Percentiles rank a stretch among this genome's conserved stretches.
phyloP scores from a whole-genome alignment of 1,139 yeast genomes.

The Protomyces inundatus region DNA sequence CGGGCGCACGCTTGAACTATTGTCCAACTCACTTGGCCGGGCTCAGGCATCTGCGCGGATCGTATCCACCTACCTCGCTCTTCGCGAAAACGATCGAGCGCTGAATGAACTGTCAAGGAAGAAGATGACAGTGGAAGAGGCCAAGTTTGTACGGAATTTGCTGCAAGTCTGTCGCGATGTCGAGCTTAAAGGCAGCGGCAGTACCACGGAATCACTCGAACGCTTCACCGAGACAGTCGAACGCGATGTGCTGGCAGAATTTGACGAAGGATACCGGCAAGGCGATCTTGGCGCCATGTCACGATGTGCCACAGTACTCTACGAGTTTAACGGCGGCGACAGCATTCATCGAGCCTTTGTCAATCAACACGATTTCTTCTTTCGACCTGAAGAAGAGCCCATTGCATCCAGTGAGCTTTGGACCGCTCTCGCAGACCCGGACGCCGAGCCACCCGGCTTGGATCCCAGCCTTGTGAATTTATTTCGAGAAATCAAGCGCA shows the following conservation, averaged over 20 bases:
- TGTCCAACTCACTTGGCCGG: constrained; percentile 71
- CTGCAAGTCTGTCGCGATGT: constrained; percentile 57
- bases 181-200: constrained; percentile 29
- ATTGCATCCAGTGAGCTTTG: constrained; percentile 44
- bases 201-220: constrained; percentile 46
- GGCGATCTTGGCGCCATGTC: constrained; percentile 68
- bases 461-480: constrained; percentile 43
- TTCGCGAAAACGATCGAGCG: constrained; percentile 12
- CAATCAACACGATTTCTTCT: constrained; percentile 68
- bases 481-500: constrained; percentile 44
- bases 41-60: constrained; percentile 40
- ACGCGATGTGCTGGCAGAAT: constrained; percentile 45
- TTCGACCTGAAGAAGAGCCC: constrained; percentile 46
- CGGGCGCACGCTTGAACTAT: constrained; percentile 61
- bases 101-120: constrained; percentile 42
- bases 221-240: constrained; percentile 75
- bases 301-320: constrained; percentile 67
- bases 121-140: constrained; percentile 15
- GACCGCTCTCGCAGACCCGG: constrained; percentile 48
- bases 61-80: constrained; percentile 10
- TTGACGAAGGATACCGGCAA: constrained; percentile 44
- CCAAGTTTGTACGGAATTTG: constrained; percentile 46
- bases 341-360: constrained; percentile 79
- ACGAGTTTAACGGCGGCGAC: constrained; percentile 78
- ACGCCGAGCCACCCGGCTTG: constrained; percentile 41